Evolutionary conservation across 116 monocot genomes (phyloP).

Genomic region (Cymodocea nodosa): DNA sequence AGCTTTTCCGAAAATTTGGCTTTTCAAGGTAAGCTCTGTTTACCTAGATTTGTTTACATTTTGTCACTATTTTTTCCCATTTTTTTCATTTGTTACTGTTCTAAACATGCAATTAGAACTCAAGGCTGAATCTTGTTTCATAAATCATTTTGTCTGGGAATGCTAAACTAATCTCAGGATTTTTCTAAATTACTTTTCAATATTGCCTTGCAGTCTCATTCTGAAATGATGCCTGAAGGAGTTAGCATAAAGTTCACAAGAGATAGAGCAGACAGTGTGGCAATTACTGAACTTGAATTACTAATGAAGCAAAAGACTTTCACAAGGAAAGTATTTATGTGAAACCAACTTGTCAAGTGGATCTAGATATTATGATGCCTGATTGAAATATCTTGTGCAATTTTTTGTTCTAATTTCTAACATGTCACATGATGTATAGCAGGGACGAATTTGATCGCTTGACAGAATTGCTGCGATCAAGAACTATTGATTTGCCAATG

Average conservation of each 20-base stretch:
- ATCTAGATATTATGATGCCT: background rate
- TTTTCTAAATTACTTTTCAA: background rate
- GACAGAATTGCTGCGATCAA: slow-evolving; percentile 46
- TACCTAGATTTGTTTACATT: too few relatives aligned
- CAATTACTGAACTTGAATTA: slow-evolving; percentile 35
- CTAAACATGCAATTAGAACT: too few relatives aligned
- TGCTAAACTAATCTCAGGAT: background rate
- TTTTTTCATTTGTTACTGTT: too few relatives aligned
- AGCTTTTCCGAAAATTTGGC: too few relatives aligned
- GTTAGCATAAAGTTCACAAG: slow-evolving; percentile 2
- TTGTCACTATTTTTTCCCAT: too few relatives aligned
- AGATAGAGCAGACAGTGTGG: slow-evolving; percentile 16
- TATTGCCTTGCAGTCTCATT: slow-evolving; percentile 15
- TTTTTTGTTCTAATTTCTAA: background rate
- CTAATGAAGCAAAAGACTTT: slow-evolving; percentile 45
- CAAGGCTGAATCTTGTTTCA: too few relatives aligned
- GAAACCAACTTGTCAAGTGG: background rate
- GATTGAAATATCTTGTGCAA: background rate
- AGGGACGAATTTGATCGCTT: slow-evolving; percentile 58
- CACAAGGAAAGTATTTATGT: slow-evolving; percentile 35
- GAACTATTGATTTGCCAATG: slow-evolving; percentile 31
- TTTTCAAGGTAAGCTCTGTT: too few relatives aligned
- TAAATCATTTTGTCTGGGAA: too few relatives aligned
- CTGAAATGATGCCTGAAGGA: background rate
- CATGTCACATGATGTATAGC: slow-evolving; percentile 4